Percentiles rank a stretch among this genome's conserved stretches.
Conservation (phyloP, 1,284 basidiomycete species). For the Taiwanofungus camphoratus region DNA sequence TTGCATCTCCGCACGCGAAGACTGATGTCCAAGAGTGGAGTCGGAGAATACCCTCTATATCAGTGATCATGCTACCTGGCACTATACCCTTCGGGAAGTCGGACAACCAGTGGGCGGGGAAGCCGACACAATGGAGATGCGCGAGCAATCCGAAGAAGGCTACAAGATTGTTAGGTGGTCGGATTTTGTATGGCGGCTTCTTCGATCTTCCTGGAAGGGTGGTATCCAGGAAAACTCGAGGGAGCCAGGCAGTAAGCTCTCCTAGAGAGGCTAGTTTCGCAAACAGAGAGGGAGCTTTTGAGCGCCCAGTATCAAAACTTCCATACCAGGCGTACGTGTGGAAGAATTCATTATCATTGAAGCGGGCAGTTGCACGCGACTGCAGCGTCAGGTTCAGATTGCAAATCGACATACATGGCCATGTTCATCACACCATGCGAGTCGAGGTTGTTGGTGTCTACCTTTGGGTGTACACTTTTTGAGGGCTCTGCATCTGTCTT, state of each 20-base stretch:
- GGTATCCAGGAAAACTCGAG: slow-evolving; percentile 32
- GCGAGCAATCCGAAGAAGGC: slow-evolving; percentile 32
- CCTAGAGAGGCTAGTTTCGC: slow-evolving; percentile 27
- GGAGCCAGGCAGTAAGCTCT: slow-evolving; percentile 33
- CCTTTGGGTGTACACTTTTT: neutral
- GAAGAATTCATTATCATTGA: slow-evolving; percentile 27
- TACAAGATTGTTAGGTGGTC: slow-evolving; percentile 33
- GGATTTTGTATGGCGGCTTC: slow-evolving; percentile 25
- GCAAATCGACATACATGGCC: slow-evolving; percentile 22
- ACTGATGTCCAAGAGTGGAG: slow-evolving; percentile 24
- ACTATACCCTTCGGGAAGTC: slow-evolving; percentile 29
- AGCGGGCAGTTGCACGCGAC: slow-evolving; percentile 28
- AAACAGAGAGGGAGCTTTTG: slow-evolving; percentile 22
- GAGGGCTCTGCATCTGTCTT: neutral
- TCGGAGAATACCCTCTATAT: slow-evolving; percentile 25
- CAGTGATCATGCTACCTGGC: slow-evolving; percentile 23
- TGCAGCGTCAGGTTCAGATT: slow-evolving; percentile 20
- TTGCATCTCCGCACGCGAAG: slow-evolving; percentile 17
- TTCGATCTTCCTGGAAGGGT: slow-evolving; percentile 26
- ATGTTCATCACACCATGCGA: slow-evolving; percentile 28
- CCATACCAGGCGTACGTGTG: slow-evolving; percentile 25
- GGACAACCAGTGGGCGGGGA: slow-evolving; percentile 32
- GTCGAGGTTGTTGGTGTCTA: slow-evolving; percentile 25
- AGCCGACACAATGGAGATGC: slow-evolving; percentile 31
- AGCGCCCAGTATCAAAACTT: slow-evolving; percentile 18